Conservation (phyloP, 805 yeast genomes). For the Pichia exigua region DNA sequence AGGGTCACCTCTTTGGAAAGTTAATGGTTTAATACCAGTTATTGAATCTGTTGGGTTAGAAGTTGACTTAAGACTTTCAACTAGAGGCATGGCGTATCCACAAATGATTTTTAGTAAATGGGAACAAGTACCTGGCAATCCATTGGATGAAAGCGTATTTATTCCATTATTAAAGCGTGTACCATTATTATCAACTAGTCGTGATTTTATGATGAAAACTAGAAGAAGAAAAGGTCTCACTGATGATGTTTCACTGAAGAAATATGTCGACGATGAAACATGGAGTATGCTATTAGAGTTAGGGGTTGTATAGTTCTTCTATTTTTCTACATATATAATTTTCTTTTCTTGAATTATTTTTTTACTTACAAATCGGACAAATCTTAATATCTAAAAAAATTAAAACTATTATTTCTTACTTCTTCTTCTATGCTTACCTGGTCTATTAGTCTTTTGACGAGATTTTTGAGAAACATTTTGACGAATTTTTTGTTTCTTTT, state of each 20-base stretch:
- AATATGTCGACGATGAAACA: slow-evolving; percentile 58
- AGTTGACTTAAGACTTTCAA: slow-evolving; percentile 69
- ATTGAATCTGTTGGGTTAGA: slow-evolving; percentile 88
- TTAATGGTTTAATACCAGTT: slow-evolving; percentile 69
- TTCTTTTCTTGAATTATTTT: not conserved
- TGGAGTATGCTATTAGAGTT: slow-evolving; percentile 38
- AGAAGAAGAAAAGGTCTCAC: slow-evolving; percentile 80
- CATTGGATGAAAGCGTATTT: slow-evolving; percentile 56
- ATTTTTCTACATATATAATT: not conserved
- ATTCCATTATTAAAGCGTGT: slow-evolving; percentile 75
- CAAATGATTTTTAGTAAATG: slow-evolving; percentile 61
- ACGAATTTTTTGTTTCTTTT: slow-evolving; percentile 51
- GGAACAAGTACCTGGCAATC: slow-evolving; percentile 86
- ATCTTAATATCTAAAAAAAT: not conserved
- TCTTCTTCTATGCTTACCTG: slow-evolving; percentile 50
- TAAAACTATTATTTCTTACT: slow-evolving; percentile 17
- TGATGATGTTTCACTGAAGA: slow-evolving; percentile 59
- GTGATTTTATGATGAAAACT: slow-evolving; percentile 87
- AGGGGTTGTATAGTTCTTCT: slow-evolving; percentile 12
- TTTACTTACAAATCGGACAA: not conserved
- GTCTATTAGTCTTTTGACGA: slow-evolving; percentile 35
- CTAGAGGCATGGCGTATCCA: slow-evolving; percentile 74
- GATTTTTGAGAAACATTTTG: slow-evolving; percentile 34
- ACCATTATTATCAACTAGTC: slow-evolving; percentile 56
- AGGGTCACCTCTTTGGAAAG: slow-evolving; percentile 60